These are phyloP conservation scores for Pseudevernia furfuracea DNA, from an alignment of 495 filamentous ascomycete genomes.

Conservation along the genomic window DNA sequence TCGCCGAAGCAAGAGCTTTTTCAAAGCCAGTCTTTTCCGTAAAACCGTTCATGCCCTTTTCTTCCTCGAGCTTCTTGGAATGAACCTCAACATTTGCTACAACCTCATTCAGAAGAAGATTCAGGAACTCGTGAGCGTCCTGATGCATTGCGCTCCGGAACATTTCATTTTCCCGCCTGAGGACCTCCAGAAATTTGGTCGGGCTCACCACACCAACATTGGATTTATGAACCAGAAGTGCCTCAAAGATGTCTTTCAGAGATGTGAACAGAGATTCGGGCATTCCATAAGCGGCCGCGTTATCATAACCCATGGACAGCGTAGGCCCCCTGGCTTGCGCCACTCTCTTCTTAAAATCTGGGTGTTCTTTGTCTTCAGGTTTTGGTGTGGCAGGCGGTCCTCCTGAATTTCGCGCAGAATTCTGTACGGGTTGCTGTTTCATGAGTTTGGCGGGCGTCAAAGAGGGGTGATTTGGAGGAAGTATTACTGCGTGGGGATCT, in stretches of 20 bases:
- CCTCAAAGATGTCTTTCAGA: conserved; percentile 93
- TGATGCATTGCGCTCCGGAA: conserved; percentile 95
- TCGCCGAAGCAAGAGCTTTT: conserved; percentile 33
- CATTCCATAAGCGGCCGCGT: conserved; percentile 79
- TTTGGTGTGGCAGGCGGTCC: conserved; percentile 49
- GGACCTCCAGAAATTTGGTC: conserved; percentile 84
- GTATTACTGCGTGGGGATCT: conserved; percentile 41
- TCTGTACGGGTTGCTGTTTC: conserved; percentile 37
- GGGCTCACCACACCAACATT: conserved; percentile 89
- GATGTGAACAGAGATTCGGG: conserved; percentile 88
- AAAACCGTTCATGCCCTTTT: conserved; percentile 38
- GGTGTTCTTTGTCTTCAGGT: conserved; percentile 71
- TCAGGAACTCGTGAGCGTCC: conserved; percentile 96
- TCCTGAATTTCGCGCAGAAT: conserved; percentile 41
- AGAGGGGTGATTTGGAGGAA: conserved; percentile 36
- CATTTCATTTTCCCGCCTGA: conserved; percentile 93
- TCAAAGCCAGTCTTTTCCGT: conserved; percentile 31
- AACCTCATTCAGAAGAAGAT: conserved; percentile 89
- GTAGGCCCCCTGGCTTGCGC: conserved; percentile 81
- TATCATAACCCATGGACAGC: conserved; percentile 71
- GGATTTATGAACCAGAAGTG: conserved; percentile 71
- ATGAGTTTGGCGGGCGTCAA: conserved; percentile 31
- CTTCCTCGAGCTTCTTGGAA: conserved; percentile 50
- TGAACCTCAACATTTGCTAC: conserved; percentile 87
- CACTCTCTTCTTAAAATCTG: conserved; percentile 95